Evolutionary conservation across 345 rosid species (phyloP).

Genomic region (Arabidopsis suecica): DNA sequence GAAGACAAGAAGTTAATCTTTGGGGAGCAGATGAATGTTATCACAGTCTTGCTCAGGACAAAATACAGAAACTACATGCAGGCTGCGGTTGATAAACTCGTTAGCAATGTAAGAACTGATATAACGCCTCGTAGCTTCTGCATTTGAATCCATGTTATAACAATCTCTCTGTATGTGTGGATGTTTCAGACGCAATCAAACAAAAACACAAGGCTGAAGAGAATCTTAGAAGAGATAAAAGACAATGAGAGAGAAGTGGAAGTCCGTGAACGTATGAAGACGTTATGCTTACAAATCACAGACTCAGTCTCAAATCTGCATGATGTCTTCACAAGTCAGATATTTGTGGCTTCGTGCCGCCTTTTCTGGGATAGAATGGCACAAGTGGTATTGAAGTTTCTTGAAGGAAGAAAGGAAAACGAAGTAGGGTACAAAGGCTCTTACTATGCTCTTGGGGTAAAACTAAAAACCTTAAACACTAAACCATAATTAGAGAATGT

Average conservation of each 20-base stretch:
- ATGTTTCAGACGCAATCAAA: conserved; percentile 73
- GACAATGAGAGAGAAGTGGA: conserved; percentile 92
- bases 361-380: conserved; percentile 98
- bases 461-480: not conserved
- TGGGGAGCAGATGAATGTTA: conserved; percentile 94
- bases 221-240: conserved; percentile 83
- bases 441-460: conserved; percentile 88
- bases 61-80: conserved; percentile 93
- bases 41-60: conserved; percentile 85
- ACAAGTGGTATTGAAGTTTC: conserved; percentile 91
- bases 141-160: not conserved
- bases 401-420: conserved; percentile 95
- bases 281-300: conserved; percentile 64
- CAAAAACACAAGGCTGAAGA: conserved; percentile 73
- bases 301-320: conserved; percentile 83
- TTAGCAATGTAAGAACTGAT: conserved; percentile 68
- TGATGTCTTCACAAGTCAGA: conserved; percentile 72
- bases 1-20: conserved; percentile 76
- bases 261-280: conserved; percentile 90
- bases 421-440: conserved; percentile 92
- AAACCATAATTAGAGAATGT: not conserved
- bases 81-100: conserved; percentile 90
- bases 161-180: not conserved
- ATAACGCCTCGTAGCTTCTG: not conserved
- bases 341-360: conserved; percentile 83